Evolutionary conservation across 371 early-diverging fungal genomes (phyloP).

Genomic region (Dipsacomyces acuminosporus): DNA sequence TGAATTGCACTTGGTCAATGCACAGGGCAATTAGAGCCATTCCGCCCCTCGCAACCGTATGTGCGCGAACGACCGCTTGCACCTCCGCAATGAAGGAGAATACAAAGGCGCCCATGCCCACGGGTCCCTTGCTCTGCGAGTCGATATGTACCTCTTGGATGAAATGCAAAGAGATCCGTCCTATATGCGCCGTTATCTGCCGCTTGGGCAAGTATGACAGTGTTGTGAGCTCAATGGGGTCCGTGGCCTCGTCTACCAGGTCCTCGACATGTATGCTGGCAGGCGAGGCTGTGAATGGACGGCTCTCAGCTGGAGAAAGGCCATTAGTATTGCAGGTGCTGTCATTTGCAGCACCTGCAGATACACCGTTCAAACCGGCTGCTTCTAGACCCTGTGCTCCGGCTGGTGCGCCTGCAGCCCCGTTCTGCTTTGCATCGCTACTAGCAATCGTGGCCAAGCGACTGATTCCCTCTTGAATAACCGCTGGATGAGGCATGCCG

Average conservation of each 20-base stretch:
- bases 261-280: neutral
- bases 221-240: slow-evolving; percentile 51
- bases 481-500: no score
- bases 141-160: slow-evolving; percentile 61
- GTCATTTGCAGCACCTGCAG: no score
- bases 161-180: slow-evolving; percentile 68
- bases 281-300: neutral
- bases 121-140: slow-evolving; percentile 40
- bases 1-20: slow-evolving; percentile 57
- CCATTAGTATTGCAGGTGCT: neutral
- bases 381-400: no score
- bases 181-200: slow-evolving; percentile 52
- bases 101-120: slow-evolving; percentile 57
- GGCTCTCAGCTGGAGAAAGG: neutral
- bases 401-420: no score
- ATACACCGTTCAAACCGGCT: no score
- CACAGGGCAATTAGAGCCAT: slow-evolving; percentile 60
- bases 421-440: no score
- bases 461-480: no score
- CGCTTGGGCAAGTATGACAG: slow-evolving; percentile 56
- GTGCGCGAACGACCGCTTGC: slow-evolving; percentile 58
- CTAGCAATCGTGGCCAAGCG: no score
- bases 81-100: slow-evolving; percentile 59
- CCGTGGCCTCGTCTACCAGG: neutral
- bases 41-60: slow-evolving; percentile 65